Percentiles rank a stretch among this genome's conserved stretches.
phyloP scores from a whole-genome alignment of 2,329 filamentous ascomycete genomes.

The Diaporthe ampelina region DNA sequence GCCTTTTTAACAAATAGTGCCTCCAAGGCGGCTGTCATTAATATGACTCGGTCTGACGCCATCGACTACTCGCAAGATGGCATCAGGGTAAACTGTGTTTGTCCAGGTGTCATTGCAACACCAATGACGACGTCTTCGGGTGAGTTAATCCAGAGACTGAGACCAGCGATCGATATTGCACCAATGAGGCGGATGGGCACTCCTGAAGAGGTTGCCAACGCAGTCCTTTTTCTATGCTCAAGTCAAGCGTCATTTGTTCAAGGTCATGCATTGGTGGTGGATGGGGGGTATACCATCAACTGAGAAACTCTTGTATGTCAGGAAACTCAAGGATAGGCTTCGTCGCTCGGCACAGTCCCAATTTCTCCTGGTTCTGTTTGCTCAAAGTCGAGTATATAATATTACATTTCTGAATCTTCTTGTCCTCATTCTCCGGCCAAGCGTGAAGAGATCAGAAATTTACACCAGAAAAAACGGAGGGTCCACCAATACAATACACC shows the following conservation, averaged over 20 bases:
- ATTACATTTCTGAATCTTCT: background rate
- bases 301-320: slow-evolving; percentile 40
- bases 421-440: background rate
- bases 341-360: background rate
- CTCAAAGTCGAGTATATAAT: background rate
- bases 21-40: slow-evolving; percentile 71
- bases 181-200: slow-evolving; percentile 66
- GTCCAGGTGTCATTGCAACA: slow-evolving; percentile 61
- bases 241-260: slow-evolving; percentile 64
- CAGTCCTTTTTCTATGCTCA: slow-evolving; percentile 64
- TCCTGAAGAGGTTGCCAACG: slow-evolving; percentile 63
- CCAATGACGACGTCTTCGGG: slow-evolving; percentile 59
- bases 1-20: slow-evolving; percentile 45
- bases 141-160: slow-evolving; percentile 56
- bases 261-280: slow-evolving; percentile 65
- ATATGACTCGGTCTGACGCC: slow-evolving; percentile 68
- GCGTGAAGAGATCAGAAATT: too few relatives aligned
- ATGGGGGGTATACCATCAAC: slow-evolving; percentile 67
- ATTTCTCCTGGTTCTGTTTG: background rate
- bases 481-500: too few relatives aligned
- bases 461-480: too few relatives aligned
- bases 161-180: slow-evolving; percentile 59
- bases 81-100: slow-evolving; percentile 56
- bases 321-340: background rate
- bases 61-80: slow-evolving; percentile 66